Percentiles rank a stretch among this genome's conserved stretches.
These are phyloP conservation scores for Senna siamea DNA, from an alignment of 306 rosid genomes.

Conservation along the genomic window DNA sequence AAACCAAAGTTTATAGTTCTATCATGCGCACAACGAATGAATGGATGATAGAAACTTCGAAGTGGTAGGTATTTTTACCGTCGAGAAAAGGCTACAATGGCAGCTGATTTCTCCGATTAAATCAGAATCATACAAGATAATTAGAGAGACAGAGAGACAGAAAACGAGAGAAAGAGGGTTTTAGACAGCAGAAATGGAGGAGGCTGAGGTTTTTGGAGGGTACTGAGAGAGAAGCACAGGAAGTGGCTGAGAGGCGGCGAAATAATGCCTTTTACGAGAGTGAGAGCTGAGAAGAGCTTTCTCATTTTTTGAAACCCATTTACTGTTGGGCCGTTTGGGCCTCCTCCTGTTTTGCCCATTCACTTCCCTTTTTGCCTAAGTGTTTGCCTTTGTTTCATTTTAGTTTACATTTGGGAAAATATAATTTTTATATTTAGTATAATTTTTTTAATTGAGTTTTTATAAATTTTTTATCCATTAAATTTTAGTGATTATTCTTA, in stretches of 20 bases:
- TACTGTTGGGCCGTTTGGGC: not conserved
- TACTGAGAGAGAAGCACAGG: conserved; percentile 34
- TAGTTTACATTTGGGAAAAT: no score
- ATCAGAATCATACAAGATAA: not conserved
- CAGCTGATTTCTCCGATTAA: conserved; percentile 2
- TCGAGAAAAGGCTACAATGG: not conserved
- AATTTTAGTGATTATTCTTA: no score
- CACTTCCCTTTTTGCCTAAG: no score
- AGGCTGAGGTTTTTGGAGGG: conserved; percentile 26
- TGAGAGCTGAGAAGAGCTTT: not conserved
- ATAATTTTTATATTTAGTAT: no score
- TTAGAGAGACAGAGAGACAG: not conserved
- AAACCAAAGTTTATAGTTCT: not conserved
- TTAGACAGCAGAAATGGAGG: not conserved
- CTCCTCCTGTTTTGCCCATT: not conserved
- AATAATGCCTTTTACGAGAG: conserved; percentile 7
- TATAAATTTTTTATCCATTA: no score
- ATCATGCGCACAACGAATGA: not conserved
- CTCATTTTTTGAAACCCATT: no score
- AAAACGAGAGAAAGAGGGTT: conserved; percentile 9
- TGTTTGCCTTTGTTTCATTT: no score
- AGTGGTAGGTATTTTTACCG: conserved; percentile 28
- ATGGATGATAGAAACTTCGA: not conserved
- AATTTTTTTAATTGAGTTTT: no score
- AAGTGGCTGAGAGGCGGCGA: conserved; percentile 62